phyloP scores from a whole-genome alignment of 768 basidiomycete genomes.

The Termitomyces titanicus region DNA sequence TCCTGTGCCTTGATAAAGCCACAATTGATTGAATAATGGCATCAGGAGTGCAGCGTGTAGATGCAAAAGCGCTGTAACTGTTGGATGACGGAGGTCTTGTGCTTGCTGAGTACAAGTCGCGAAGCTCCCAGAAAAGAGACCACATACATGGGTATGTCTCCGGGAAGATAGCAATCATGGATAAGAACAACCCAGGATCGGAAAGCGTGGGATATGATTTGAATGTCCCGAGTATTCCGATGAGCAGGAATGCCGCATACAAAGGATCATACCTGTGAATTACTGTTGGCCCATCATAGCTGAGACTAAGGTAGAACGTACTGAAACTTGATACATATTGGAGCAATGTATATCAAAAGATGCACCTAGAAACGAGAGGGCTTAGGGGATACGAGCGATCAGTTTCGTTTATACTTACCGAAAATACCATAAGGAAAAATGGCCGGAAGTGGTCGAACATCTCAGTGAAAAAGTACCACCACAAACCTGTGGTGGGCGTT shows the following conservation, averaged over 20 bases:
- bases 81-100: slow-evolving; percentile 79
- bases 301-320: slow-evolving; percentile 23
- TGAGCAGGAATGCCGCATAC: slow-evolving; percentile 70
- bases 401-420: slow-evolving; percentile 44
- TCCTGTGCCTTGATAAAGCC: slow-evolving; percentile 88
- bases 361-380: slow-evolving; percentile 52
- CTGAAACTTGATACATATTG: slow-evolving; percentile 88
- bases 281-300: background rate
- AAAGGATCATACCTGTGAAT: slow-evolving; percentile 73
- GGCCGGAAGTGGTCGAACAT: slow-evolving; percentile 98
- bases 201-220: slow-evolving; percentile 92
- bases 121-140: background rate
- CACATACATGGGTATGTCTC: slow-evolving; percentile 78
- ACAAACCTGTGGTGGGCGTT: slow-evolving; percentile 90
- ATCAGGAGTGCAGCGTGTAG: slow-evolving; percentile 81
- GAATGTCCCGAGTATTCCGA: slow-evolving; percentile 79
- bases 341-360: slow-evolving; percentile 75
- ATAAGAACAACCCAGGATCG: slow-evolving; percentile 83
- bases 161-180: slow-evolving; percentile 77
- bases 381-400: background rate
- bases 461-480: slow-evolving; percentile 99
- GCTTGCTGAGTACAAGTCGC: background rate
- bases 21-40: slow-evolving; percentile 88
- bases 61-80: slow-evolving; percentile 80
- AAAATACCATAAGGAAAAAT: slow-evolving; percentile 94